Percentiles rank a stretch among this genome's conserved stretches.
phyloP scores from a whole-genome alignment of 2,329 filamentous ascomycete genomes.

The Arthrinium phaeospermum region DNA sequence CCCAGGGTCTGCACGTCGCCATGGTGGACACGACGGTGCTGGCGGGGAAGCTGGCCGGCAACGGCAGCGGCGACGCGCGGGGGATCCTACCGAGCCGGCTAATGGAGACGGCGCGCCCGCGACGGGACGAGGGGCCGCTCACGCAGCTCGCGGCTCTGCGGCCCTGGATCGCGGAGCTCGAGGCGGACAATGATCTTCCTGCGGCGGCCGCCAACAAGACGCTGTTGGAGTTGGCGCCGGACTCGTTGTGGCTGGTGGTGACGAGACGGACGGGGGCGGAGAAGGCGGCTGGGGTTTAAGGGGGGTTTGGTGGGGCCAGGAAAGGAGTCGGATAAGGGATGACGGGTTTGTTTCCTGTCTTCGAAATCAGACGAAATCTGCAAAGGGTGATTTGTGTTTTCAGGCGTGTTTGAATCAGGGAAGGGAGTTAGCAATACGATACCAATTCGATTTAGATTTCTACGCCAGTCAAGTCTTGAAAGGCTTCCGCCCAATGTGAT shows the following conservation, averaged over 20 bases:
- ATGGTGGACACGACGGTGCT: constrained; percentile 12
- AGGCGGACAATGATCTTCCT: background rate
- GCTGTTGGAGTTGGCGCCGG: background rate
- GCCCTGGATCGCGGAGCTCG: constrained; percentile 1
- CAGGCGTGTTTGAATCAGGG: background rate
- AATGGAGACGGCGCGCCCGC: background rate
- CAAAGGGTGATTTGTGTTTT: no score
- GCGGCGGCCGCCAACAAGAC: background rate
- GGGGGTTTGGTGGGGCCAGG: background rate
- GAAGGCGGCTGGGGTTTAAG: background rate
- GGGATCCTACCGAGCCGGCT: background rate
- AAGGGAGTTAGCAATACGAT: background rate
- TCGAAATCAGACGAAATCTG: background rate
- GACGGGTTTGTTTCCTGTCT: background rate
- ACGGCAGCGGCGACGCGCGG: background rate
- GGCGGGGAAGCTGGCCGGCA: background rate
- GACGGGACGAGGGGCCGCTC: background rate
- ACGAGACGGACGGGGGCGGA: background rate
- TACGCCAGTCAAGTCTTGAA: no score
- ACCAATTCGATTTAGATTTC: background rate
- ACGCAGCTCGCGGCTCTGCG: background rate
- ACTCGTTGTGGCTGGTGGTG: background rate
- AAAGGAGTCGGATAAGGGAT: no score
- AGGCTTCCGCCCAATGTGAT: no score
- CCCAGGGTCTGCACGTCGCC: constrained; percentile 2